Evolutionary conservation across 331 rosid genomes (phyloP).

Genomic region (Stylosanthes scabra): DNA sequence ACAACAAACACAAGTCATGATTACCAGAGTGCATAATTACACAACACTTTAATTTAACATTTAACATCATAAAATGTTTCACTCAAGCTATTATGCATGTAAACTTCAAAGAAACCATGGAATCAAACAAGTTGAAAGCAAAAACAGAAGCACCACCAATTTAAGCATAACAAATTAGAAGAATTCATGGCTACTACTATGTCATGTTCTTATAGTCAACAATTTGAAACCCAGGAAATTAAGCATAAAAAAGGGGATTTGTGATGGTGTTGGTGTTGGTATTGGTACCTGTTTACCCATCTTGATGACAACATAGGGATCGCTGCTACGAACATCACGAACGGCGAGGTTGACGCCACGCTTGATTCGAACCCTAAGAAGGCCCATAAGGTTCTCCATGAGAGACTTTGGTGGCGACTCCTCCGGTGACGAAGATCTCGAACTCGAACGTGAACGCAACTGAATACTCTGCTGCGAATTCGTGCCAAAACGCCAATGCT

Average conservation of each 20-base stretch:
- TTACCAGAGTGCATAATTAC: background rate
- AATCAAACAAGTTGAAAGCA: background rate
- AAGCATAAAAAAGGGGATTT: background rate
- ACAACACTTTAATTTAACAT: background rate
- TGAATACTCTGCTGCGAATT: background rate
- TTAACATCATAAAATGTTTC: background rate
- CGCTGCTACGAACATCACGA: slow-evolving; percentile 92
- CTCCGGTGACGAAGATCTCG: background rate
- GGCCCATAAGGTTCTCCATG: slow-evolving; percentile 81
- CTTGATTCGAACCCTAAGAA: slow-evolving; percentile 74
- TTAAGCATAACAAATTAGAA: background rate
- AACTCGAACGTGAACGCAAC: background rate
- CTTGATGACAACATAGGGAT: slow-evolving; percentile 80
- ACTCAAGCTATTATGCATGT: background rate
- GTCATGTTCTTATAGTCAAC: background rate
- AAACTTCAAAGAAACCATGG: slow-evolving; percentile 9
- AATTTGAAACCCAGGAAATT: background rate
- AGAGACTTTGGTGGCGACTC: slow-evolving; percentile 19
- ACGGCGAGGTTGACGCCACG: slow-evolving; percentile 95
- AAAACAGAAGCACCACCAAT: background rate
- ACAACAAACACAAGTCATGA: background rate
- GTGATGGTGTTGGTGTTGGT: background rate
- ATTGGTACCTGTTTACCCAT: slow-evolving; percentile 73
- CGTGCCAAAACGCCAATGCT: background rate
- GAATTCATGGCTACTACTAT: too few species aligned